Evolutionary conservation across 31 red algal species (phyloP), one percentile per base, ranked within the genome.

Genomic region (Pterothamnion heteromorphum): DNA sequence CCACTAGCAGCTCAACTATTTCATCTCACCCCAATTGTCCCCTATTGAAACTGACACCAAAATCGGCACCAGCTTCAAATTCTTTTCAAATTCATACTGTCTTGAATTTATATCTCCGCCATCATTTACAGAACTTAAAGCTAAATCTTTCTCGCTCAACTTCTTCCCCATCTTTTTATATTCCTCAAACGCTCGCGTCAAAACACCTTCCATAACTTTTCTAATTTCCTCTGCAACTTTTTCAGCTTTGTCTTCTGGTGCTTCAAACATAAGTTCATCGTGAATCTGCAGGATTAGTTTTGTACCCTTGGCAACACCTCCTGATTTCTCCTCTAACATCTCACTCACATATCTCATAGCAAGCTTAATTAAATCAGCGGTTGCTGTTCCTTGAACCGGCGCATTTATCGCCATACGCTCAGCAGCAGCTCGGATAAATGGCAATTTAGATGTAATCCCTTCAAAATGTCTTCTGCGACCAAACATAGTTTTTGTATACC

Each of bases 191-290:
- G 38, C 38, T 41, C 38, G 38, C 38, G 38, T 41, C 38, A 41
- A 41, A 41, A 41, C 38, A 41, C 38, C 38, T 41, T 41, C 38
- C 38, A 41, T 41, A 41, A 41, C 38, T 41, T 41, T 41, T 41
- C 3, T 41, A 41, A 41, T 41, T 41, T 41, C 38, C 38, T 41
- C 38, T 41, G 38, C 38, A 41, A 41, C 38, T 3, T 41, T 41
- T 41, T 41, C 38, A 3, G 38, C 38, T 41, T 41, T 41, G 3
- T 41, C 38, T 41, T 76, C 72, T 76, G 23, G 23, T 76, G 30
- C 30, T 76, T 76, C 72, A 76, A 76, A 76, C 30, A 76, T 32
- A 30, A 76, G 30, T 76, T 76, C 72, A 76, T 76, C 72, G 30
- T 76, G 72, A 32, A 76, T 32, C 30, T 76, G 72, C 1, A 32